Base-by-base conservation (phyloP, 1,139 yeast species). In the Blastobotrys illinoisensis region DNA sequence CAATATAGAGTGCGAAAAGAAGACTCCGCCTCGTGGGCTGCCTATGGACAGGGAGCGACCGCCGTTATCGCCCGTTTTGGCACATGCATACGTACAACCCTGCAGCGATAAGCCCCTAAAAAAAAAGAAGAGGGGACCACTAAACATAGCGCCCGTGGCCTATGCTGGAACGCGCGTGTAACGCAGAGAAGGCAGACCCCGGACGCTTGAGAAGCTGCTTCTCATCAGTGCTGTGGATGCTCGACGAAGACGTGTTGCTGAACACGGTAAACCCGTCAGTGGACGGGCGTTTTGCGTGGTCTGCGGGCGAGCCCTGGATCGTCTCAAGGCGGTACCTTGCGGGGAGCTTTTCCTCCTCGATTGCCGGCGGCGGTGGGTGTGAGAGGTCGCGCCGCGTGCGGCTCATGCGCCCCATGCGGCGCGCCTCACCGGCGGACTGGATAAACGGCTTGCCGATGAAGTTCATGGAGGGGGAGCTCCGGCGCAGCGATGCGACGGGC, bases 141-240 rank as follows among this genome's bases (percentile, higher is more conserved):
- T 52, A 55, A 7, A 55, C 55, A 43, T 52, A 54, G 23, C 64
- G 52, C 5, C 65, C 65, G 47, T 62, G 65, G 40, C 65, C 65
- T 9, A 62, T 54, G 36, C 64, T 61, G 2, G 62, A 51, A 13
- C 64, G 56, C 11, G 54, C 49, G 45, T 62, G 63, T 32, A 64
- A 54, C 1, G 65, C 64, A 1, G 66, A 62, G 47, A 64, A 64
- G 2, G 66, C 64, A 1, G 60, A 56, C 1, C 66, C 66, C 1
- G 67, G 65, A 18, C 64, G 56, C n/a, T 19, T 48, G 11, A 23
- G 14, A 9, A 23, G 26, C 50, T 47, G 26, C 50, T 47, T 32
- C 16, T 26, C 49, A 7, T 32, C 40, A 6, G 40, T 32, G 40
- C 40, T 32, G 16, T 32, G 40, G 26, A 20, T 9, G 26, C 46